phyloP scores from a whole-genome alignment of 805 yeast genomes.

The Pichia californica region DNA sequence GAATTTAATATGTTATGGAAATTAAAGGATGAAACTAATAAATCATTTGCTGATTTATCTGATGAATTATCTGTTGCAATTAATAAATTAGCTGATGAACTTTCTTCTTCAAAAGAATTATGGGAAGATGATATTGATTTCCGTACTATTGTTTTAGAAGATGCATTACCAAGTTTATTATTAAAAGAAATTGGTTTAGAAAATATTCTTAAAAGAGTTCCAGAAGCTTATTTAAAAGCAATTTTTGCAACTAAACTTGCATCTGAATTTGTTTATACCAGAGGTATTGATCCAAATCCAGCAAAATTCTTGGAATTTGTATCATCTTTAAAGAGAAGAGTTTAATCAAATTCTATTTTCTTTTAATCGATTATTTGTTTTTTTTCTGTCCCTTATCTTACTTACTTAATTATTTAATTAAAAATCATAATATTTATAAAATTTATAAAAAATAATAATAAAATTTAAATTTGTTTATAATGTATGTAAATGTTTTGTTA shows the following conservation, averaged over 20 bases:
- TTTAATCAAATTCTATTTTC: background rate
- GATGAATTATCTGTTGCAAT: conserved; percentile 68
- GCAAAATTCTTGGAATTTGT: conserved; percentile 69
- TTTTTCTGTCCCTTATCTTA: no score
- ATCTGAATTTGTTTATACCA: conserved; percentile 74
- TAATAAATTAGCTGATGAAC: conserved; percentile 63
- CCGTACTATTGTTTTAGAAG: conserved; percentile 68
- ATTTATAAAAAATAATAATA: no score
- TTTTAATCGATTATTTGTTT: background rate
- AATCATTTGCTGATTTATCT: conserved; percentile 59
- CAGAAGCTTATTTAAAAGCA: conserved; percentile 81
- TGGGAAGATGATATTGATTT: conserved; percentile 77
- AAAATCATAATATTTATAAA: no score
- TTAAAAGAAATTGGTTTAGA: conserved; percentile 61
- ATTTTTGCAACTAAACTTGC: conserved; percentile 83
- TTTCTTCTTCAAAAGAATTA: conserved; percentile 71
- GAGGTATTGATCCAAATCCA: conserved; percentile 77
- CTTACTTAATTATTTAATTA: no score
- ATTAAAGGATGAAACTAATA: conserved; percentile 57
- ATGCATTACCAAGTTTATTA: conserved; percentile 73
- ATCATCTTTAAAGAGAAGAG: conserved; percentile 44
- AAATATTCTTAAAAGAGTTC: conserved; percentile 67
- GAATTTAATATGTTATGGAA: conserved; percentile 89
- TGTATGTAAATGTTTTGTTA: no score
- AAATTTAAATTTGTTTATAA: no score